Base-by-base conservation (phyloP, 345 rosid species). In the Pelargonium nanum region DNA sequence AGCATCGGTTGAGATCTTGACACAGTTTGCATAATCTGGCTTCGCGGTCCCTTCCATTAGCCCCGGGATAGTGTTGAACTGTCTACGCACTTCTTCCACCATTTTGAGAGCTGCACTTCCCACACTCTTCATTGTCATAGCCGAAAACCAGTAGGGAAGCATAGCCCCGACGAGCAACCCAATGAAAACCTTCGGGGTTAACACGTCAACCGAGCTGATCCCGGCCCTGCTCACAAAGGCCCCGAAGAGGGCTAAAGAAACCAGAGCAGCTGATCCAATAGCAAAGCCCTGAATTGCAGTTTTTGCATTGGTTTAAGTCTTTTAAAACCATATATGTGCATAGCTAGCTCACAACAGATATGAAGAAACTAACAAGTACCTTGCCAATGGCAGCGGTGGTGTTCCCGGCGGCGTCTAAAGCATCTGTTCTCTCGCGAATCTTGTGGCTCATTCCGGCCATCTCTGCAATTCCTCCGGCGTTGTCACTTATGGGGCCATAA, bases 301-400 rank as follows among this genome's bases (percentile, higher is more conserved):
- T n/a, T n/a, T n/a, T n/a, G n/a, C n/a, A n/a, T n/a, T n/a, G n/a
- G n/a, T n/a, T n/a, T n/a, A n/a, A n/a, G n/a, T n/a, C n/a, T n/a
- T n/a, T n/a, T n/a, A n/a, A n/a, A n/a, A n/a, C n/a, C n/a, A n/a
- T n/a, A n/a, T n/a, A n/a, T n/a, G n/a, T n/a, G n/a, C n/a, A n/a
- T n/a, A n/a, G n/a, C n/a, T n/a, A n/a, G n/a, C n/a, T n/a, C n/a
- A n/a, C n/a, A n/a, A n/a, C n/a, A n/a, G n/a, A n/a, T n/a, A n/a
- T n/a, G n/a, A n/a, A n/a, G n/a, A n/a, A n/a, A n/a, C n/a, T n/a
- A n/a, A n/a, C n/a, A n/a, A n/a, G n/a, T n/a, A n/a, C n/a, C 87
- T 83, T 85, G 72, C 91, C 91, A 25, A 85, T 85, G 40, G 91
- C 91, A 20, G 88, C 91, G 19, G 91, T 80, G n/a, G n/a, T n/a